Base-by-base conservation (phyloP, 768 basidiomycete species). In the Pulveroboletus ravenelii region DNA sequence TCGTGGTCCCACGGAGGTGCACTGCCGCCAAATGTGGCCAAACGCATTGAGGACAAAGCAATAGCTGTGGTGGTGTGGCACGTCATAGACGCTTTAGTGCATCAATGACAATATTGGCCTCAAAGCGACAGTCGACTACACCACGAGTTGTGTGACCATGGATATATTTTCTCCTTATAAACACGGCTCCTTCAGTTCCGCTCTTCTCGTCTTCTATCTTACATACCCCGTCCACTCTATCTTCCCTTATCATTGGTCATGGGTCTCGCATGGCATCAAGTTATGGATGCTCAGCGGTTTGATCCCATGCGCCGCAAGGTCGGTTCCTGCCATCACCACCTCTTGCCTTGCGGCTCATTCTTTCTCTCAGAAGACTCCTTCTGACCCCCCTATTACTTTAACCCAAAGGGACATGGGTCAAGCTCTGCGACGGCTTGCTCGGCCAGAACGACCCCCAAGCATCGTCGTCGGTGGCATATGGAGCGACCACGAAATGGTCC, bases 401-500 rank as follows among this genome's bases (percentile, higher is more conserved):
- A 44, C 57, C 17, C 45, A 57, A 45, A 45, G 29, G 38, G 50
- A 52, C 39, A 68, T 68, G 68, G 66, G 68, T 1, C 66, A 68
- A 41, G 13, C 57, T 46, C 37, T 68, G 18, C 50, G 66, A 38
- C 63, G 62, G 13, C 27, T 54, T 1, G 55, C 63, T 18, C 63
- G 57, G 3, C 53, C 59, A 25, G 53, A 57, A 34, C 40, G 51
- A 2, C 55, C 61, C 18, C 49, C 52, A 9, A 56, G 31, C 34
- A 51, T 47, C 6, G 57, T 55, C 44, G 63, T 68, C 5, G 66
- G 68, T 14, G 66, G 68, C 17, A 48, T 68, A 12, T 68, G 66
- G 66, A 62, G 64, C 27, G 68, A 68, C 62, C 68, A 68, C 29
- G 66, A 68, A 50, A 41, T 70, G 30, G 66, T 68, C 51, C 56